A percentile compares a stretch with the other conserved stretches of the same genome.
phyloP scores from a whole-genome alignment of 306 rosid genomes.

The Cicer bijugum region DNA sequence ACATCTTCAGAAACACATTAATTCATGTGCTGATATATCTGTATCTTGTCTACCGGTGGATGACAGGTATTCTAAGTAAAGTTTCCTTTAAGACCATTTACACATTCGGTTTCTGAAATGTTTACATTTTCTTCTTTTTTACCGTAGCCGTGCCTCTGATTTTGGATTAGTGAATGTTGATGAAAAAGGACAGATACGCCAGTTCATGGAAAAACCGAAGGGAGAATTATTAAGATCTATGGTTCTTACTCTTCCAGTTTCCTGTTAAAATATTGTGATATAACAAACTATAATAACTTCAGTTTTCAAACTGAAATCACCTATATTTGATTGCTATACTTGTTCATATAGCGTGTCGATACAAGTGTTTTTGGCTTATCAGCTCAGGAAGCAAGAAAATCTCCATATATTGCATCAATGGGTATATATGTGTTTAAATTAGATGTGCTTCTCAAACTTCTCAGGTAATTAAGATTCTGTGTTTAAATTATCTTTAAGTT shows the following conservation, averaged over 20 bases:
- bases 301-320: conserved; percentile 35
- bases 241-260: conserved; percentile 52
- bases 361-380: conserved; percentile 56
- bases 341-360: conserved; percentile 55
- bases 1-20: conserved; percentile 54
- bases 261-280: conserved; percentile 33
- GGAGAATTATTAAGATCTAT: conserved; percentile 57
- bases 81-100: conserved; percentile 24
- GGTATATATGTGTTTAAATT: conserved; percentile 58
- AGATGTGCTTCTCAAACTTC: conserved; percentile 57
- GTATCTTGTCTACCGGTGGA: conserved; percentile 60
- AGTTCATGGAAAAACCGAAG: conserved; percentile 59
- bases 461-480: conserved; percentile 49
- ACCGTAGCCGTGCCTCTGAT: conserved; percentile 56
- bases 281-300: neutral
- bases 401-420: conserved; percentile 63
- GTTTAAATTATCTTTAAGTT: neutral
- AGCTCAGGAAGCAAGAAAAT: conserved; percentile 51
- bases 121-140: conserved; percentile 33
- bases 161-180: conserved; percentile 60
- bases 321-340: conserved; percentile 40
- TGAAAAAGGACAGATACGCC: conserved; percentile 53
- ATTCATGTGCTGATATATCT: conserved; percentile 55
- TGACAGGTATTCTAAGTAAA: conserved; percentile 50
- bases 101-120: neutral